Evolutionary conservation across 139 green algal species (phyloP), one percentile per base, ranked within the genome.

Genomic region (Trebouxia sp.): DNA sequence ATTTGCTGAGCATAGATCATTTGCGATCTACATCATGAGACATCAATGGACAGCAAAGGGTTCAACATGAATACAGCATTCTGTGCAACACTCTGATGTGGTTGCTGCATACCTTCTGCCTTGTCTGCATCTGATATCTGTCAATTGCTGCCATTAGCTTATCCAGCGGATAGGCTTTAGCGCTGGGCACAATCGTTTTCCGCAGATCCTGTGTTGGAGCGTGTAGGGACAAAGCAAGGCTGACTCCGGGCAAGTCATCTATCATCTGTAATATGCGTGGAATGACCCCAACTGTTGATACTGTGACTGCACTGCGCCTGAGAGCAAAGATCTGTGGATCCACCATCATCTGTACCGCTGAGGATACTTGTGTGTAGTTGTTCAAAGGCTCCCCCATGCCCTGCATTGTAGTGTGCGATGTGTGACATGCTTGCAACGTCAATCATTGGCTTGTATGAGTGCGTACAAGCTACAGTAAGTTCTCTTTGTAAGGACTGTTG

Each of bases 311-410:
- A 17, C 67, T 79, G 30, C 89, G 90, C 4, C 86, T 81, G 35
- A 99, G 85, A 6, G 82, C 89, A 85, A 98, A 99, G 47, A 76
- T 24, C 10, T 75, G 76, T 37, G 20, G 74, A 84, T 96, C 87
- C 0, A 85, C 94, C 87, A 99, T 95, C 72, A 90, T 66, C 3
- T 53, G 5, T 7, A 97, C 88, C 0, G 96, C 94, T 1, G 78
- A 69, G 24, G 82, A 74, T 3, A 99, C 96, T 0, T 92, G 85
- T 3, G 88, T 83, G 82, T 98, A 99, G 87, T 99, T 99, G 89
- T 97, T 96, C 53, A 99, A 84, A 1, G 96, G 96, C 89, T 99
- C 96, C 0, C 96, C 96, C 96, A 98, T 98, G 70, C 94, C 94
- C 92, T 93, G 83, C 26, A 79, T 32, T 22, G 50, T 47, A 55